Percentiles rank a stretch among this genome's conserved stretches.
These are phyloP conservation scores for Boletus sp. DNA, from an alignment of 768 basidiomycete genomes.

Conservation along the genomic window DNA sequence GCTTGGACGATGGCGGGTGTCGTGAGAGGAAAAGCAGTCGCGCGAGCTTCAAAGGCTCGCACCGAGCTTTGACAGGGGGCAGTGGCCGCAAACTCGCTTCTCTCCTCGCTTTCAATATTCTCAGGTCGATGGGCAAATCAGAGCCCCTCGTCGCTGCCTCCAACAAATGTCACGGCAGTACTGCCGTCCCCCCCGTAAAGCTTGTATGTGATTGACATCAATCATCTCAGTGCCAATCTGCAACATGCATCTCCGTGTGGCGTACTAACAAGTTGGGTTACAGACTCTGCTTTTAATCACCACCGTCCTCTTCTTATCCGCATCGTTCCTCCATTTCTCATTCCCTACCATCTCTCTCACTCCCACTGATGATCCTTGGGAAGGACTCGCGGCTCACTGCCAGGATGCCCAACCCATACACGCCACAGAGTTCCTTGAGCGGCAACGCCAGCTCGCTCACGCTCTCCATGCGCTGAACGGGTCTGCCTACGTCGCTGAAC, in stretches of 20 bases:
- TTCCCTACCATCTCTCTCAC: not conserved
- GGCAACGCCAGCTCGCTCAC: constrained; percentile 54
- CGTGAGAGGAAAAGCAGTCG: not conserved
- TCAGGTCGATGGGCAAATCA: constrained; percentile 8
- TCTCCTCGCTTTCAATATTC: not conserved
- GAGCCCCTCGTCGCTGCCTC: not conserved
- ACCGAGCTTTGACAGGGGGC: not conserved
- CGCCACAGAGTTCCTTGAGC: constrained; percentile 41
- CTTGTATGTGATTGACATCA: constrained; percentile 10
- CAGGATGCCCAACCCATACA: constrained; percentile 46
- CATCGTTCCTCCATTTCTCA: not conserved
- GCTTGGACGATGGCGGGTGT: not conserved
- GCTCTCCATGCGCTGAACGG: constrained; percentile 48
- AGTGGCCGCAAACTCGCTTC: not conserved
- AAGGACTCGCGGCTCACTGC: constrained; percentile 42
- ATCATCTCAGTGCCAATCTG: no score
- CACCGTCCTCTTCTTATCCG: constrained; percentile 1
- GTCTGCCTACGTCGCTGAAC: constrained; percentile 75
- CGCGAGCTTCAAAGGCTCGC: not conserved
- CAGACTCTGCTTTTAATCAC: constrained; percentile 15
- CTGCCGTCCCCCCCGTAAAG: not conserved
- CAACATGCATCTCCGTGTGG: not conserved
- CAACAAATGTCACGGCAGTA: not conserved
- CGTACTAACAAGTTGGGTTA: not conserved
- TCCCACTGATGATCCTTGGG: constrained; percentile 16